phyloP scores from a whole-genome alignment of 148 eudicot genomes.

The Vaccinium vitisidaea region DNA sequence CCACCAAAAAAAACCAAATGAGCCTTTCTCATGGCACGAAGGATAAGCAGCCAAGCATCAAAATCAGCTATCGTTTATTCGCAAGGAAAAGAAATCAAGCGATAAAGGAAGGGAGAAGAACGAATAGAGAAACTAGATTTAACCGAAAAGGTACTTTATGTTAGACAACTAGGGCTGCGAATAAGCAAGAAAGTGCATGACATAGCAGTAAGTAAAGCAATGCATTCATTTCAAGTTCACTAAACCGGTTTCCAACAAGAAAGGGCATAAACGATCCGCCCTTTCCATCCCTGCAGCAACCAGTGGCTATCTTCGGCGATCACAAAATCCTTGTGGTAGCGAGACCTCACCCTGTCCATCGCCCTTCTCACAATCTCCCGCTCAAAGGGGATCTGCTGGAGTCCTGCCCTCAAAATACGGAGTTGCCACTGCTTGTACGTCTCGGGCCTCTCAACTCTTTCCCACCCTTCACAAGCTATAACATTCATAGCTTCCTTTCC shows the following conservation, averaged over 20 bases:
- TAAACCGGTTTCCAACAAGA: slow-evolving; percentile 34
- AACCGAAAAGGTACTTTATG: background rate
- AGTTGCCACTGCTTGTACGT: slow-evolving; percentile 44
- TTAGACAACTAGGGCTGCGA: background rate
- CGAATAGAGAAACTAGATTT: background rate
- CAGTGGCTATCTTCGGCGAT: slow-evolving; percentile 34
- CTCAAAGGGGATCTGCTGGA: slow-evolving; percentile 26
- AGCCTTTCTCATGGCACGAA: background rate
- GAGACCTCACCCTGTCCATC: slow-evolving; percentile 17
- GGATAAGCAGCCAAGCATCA: background rate
- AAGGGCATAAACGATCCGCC: slow-evolving; percentile 30
- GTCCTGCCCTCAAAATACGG: slow-evolving; percentile 33
- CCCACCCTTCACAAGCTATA: slow-evolving; percentile 40
- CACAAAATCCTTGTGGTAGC: slow-evolving; percentile 35
- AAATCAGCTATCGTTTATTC: slow-evolving; percentile 8
- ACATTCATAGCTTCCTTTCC: slow-evolving; percentile 41
- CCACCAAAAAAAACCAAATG: background rate
- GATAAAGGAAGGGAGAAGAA: background rate
- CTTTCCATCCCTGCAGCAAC: slow-evolving; percentile 43
- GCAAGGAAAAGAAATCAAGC: background rate
- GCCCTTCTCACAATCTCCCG: slow-evolving; percentile 25
- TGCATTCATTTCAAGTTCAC: background rate
- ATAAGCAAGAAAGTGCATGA: background rate
- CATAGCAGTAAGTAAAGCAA: background rate
- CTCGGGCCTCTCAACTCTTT: slow-evolving; percentile 42